These are phyloP conservation scores for Halocafeteria seosinensis DNA, from an alignment of 108 stramenopile genomes.

Conservation along the genomic window DNA sequence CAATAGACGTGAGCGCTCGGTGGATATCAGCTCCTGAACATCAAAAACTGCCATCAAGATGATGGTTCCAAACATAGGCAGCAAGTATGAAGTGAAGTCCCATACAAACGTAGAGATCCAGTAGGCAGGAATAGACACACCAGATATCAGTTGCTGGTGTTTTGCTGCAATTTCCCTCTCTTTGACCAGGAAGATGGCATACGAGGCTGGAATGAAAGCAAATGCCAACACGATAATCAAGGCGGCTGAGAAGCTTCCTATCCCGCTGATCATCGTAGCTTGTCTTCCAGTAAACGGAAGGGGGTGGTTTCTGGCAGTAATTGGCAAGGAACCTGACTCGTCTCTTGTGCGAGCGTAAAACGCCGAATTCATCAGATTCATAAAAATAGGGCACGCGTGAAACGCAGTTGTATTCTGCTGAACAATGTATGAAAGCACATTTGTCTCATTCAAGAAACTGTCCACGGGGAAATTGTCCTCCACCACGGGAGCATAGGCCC, in stretches of 20 bases:
- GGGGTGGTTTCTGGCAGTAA: too few species aligned
- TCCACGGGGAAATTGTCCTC: too few species aligned
- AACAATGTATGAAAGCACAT: too few species aligned
- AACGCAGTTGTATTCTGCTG: too few species aligned
- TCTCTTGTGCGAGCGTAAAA: too few species aligned
- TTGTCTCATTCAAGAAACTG: too few species aligned
- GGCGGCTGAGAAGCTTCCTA: conserved; percentile 12
- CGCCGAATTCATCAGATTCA: too few species aligned
- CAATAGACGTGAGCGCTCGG: conserved; percentile 2
- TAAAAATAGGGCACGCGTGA: too few species aligned
- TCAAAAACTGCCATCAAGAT: background rate
- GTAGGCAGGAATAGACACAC: conserved; percentile 29
- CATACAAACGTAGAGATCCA: conserved; percentile 38
- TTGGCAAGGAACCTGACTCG: too few species aligned
- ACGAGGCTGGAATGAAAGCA: conserved; percentile 36
- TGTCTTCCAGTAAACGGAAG: conserved; percentile 18
- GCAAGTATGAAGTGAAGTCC: conserved; percentile 29
- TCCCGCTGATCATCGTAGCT: background rate
- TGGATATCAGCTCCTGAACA: conserved; percentile 2
- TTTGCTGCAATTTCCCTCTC: conserved; percentile 44
- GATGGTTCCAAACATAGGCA: conserved; percentile 17
- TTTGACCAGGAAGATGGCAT: conserved; percentile 38
- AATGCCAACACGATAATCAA: conserved; percentile 32
- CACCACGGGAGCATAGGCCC: too few species aligned
- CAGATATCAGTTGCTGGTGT: conserved; percentile 31